A percentile compares a stretch with the other conserved stretches of the same genome.
Evolutionary conservation across 768 basidiomycete genomes (phyloP).

Genomic region (Steccherinum ochraceum): DNA sequence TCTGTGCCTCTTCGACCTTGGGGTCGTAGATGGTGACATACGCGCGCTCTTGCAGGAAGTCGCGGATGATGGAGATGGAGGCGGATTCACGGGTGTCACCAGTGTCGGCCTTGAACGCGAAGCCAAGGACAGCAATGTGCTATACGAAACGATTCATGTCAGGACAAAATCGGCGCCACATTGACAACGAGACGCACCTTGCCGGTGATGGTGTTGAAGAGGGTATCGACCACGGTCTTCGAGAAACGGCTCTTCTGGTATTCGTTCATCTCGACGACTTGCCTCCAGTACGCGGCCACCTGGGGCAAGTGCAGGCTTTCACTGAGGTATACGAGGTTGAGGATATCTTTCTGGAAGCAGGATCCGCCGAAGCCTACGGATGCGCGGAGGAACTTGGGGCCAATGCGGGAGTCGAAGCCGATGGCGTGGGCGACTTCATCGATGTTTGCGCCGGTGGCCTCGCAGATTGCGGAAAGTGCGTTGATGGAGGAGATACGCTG

Average conservation of each 20-base stretch:
- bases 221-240: conserved; percentile 90
- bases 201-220: conserved; percentile 97
- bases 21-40: conserved; percentile 89
- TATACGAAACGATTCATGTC: conserved; percentile 16
- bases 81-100: conserved; percentile 98
- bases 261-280: conserved; percentile 98
- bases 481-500: conserved; percentile 99
- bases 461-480: conserved; percentile 96
- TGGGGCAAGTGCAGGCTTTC: conserved; percentile 94
- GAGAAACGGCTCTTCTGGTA: conserved; percentile 97
- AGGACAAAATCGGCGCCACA: too few species aligned
- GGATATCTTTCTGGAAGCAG: conserved; percentile 99
- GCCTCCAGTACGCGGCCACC: conserved; percentile 95
- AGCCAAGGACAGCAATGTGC: conserved; percentile 95
- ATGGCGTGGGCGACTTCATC: conserved; percentile 96
- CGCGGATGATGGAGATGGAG: conserved; percentile 87
- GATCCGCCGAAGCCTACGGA: conserved; percentile 96
- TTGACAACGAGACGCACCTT: conserved; percentile 49
- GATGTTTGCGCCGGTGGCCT: conserved; percentile 97
- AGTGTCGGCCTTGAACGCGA: conserved; percentile 99
- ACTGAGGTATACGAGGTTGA: conserved; percentile 96
- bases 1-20: conserved; percentile 78
- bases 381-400: conserved; percentile 92
- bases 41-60: conserved; percentile 90
- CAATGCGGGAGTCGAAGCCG: conserved; percentile 88